Evolutionary conservation across 2,329 filamentous ascomycete genomes (phyloP).

Genomic region (Cladosporium sphaerospermum): DNA sequence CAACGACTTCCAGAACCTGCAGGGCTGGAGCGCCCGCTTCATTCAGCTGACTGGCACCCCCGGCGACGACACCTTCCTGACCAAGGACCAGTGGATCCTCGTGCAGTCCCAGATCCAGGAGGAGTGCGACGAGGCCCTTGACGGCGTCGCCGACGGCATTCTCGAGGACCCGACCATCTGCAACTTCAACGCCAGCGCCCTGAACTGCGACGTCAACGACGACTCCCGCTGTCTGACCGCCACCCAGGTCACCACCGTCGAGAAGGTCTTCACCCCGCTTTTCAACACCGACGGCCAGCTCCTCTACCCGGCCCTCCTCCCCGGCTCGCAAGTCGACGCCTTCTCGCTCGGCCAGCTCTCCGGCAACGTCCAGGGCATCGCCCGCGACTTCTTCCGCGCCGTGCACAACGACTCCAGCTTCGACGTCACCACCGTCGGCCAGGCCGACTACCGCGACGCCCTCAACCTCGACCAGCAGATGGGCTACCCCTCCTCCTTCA

Average conservation of each 20-base stretch:
- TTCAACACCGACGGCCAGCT: constrained; percentile 39
- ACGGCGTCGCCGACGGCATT: constrained; percentile 45
- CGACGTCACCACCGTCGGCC: constrained; percentile 35
- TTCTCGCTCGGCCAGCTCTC: constrained; percentile 34
- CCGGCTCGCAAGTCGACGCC: constrained; percentile 40
- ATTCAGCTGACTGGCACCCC: constrained; percentile 36
- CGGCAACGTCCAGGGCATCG: constrained; percentile 39
- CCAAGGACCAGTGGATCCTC: constrained; percentile 35
- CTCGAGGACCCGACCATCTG: constrained; percentile 42
- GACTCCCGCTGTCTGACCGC: constrained; percentile 39
- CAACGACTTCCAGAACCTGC: constrained; percentile 38
- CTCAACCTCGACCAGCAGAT: constrained; percentile 33
- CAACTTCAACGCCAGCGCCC: constrained; percentile 30
- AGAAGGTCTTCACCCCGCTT: constrained; percentile 38
- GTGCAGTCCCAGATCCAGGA: constrained; percentile 40
- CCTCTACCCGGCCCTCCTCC: constrained; percentile 46
- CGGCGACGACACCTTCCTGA: constrained; percentile 36
- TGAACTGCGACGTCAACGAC: constrained; percentile 32
- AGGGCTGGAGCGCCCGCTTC: constrained; percentile 41
- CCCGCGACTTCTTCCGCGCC: constrained; percentile 45
- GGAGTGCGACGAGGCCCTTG: constrained; percentile 46
- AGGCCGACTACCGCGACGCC: constrained; percentile 36
- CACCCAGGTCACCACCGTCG: constrained; percentile 40
- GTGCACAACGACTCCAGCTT: constrained; percentile 42
- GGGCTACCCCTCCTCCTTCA: constrained; percentile 36